These are phyloP conservation scores for Crucihimalaya himalaica DNA, from an alignment of 345 rosid species.

Conservation along the genomic window DNA sequence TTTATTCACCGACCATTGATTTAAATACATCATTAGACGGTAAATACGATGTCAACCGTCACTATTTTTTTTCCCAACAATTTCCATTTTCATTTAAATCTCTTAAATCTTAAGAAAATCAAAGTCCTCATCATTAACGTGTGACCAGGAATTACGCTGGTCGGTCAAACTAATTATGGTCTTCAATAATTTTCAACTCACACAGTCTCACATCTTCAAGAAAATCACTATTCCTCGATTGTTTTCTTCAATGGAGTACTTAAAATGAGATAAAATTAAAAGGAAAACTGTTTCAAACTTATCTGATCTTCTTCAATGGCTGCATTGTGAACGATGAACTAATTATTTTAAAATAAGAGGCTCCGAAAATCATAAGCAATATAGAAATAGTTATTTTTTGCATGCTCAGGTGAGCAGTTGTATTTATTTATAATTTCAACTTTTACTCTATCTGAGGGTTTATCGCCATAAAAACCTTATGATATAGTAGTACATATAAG, in stretches of 20 bases:
- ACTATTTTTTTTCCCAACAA: neutral
- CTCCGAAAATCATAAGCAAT: neutral
- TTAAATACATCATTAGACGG: neutral
- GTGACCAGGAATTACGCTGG: slow-evolving; percentile 42
- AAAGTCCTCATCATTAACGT: slow-evolving; percentile 32
- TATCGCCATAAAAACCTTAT: neutral
- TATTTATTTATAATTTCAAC: no score
- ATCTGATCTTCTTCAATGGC: neutral
- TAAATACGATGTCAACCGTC: neutral
- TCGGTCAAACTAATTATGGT: slow-evolving; percentile 42
- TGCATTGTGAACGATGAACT: neutral
- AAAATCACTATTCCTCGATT: neutral
- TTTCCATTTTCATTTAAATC: neutral
- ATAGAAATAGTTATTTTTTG: neutral
- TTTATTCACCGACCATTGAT: neutral
- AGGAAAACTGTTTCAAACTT: neutral
- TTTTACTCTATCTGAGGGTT: neutral
- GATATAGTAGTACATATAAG: neutral
- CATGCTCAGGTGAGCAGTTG: neutral
- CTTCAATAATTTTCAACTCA: slow-evolving; percentile 42
- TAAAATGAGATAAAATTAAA: neutral
- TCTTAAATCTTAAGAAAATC: slow-evolving; percentile 7
- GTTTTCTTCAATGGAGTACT: neutral
- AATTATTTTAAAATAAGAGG: neutral
- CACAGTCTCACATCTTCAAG: slow-evolving; percentile 21